Evolutionary conservation across 2,329 filamentous ascomycete species (phyloP), one percentile per base, ranked within the genome.

Genomic region (Fusarium lyarnte): DNA sequence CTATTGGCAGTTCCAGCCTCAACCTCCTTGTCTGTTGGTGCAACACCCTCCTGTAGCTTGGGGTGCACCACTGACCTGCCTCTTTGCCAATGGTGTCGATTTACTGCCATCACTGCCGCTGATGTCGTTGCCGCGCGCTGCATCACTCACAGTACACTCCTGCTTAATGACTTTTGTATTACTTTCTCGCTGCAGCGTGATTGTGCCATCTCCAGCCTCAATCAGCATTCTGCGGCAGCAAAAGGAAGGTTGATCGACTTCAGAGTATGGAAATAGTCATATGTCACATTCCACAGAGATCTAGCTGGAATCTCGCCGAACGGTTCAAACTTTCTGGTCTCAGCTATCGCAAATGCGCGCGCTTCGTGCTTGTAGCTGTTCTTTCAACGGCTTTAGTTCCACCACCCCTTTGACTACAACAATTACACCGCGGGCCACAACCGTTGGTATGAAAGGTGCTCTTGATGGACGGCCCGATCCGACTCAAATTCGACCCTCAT

Each of bases 231-330:
- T 52, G 41, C 54, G 25, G 29, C 51, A 69, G 54, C 58, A 59
- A 69, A 69, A 45, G 58, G 36, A 59, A 69, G 58, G 51, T 57
- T 68, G 60, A 63, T 67, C 67, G 64, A 71, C 77, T 74, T 69
- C 51, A 74, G 77, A 74, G 74, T 78, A 79, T 78, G 52, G 82
- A 81, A 85, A 79, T 76, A 81, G 82, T 86, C 84, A 86, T 83
- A 83, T 86, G 78, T 76, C 80, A 87, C 85, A 84, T 77, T 63
- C 59, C 57, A 78, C 76, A 78, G 58, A 85, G 85, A 87, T 87
- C 85, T 85, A 76, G 69, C 84, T 85, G 76, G 74, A 74, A 76
- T 74, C 68, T 41, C 64, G 47, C 72, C 72, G 74, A 75, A 68
- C 60, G 64, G 69, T 58, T 51, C 55, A 70, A 68, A 66, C 33